Percentiles rank a stretch among this genome's conserved stretches.
These are phyloP conservation scores for Royoungia palumana DNA, from an alignment of 768 basidiomycete species.

Conservation along the genomic window DNA sequence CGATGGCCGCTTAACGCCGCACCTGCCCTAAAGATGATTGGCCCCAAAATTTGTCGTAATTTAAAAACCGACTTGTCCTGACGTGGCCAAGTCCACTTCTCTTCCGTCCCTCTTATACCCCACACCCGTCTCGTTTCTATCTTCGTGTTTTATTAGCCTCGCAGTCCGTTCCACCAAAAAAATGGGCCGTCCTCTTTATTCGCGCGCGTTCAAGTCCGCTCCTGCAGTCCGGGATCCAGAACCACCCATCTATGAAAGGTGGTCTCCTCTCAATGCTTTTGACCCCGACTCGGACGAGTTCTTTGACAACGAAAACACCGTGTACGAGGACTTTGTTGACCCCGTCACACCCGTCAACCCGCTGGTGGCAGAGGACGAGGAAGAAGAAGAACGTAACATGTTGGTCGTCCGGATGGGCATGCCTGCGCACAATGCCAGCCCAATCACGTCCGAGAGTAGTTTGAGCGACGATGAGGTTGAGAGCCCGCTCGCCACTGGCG, in stretches of 20 bases:
- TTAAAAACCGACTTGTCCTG: slow-evolving; percentile 12
- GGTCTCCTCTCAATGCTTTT: slow-evolving; percentile 65
- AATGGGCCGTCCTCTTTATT: slow-evolving; percentile 65
- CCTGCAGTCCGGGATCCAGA: slow-evolving; percentile 48
- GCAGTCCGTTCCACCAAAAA: neutral
- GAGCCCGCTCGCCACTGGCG: slow-evolving; percentile 46
- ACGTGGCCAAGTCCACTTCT: neutral
- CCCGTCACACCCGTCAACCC: slow-evolving; percentile 23
- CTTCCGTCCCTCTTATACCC: slow-evolving; percentile 10
- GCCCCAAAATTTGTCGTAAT: slow-evolving; percentile 9
- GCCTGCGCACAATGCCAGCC: slow-evolving; percentile 24
- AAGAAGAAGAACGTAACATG: slow-evolving; percentile 33
- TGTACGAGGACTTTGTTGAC: slow-evolving; percentile 64
- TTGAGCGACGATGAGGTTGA: slow-evolving; percentile 39
- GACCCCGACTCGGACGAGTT: slow-evolving; percentile 83
- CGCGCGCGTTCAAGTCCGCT: slow-evolving; percentile 36
- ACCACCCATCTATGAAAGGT: slow-evolving; percentile 45
- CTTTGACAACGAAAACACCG: slow-evolving; percentile 52
- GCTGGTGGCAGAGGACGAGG: slow-evolving; percentile 21
- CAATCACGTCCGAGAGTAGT: slow-evolving; percentile 40
- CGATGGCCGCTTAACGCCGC: slow-evolving; percentile 26
- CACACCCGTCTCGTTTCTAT: neutral
- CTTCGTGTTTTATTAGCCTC: slow-evolving; percentile 29
- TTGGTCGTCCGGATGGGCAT: slow-evolving; percentile 27
- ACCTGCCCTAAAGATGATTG: slow-evolving; percentile 32